Percentiles rank a stretch among this genome's conserved stretches.
Conservation (phyloP, 2,329 filamentous ascomycete species). For the Hymenoscyphus scutula region DNA sequence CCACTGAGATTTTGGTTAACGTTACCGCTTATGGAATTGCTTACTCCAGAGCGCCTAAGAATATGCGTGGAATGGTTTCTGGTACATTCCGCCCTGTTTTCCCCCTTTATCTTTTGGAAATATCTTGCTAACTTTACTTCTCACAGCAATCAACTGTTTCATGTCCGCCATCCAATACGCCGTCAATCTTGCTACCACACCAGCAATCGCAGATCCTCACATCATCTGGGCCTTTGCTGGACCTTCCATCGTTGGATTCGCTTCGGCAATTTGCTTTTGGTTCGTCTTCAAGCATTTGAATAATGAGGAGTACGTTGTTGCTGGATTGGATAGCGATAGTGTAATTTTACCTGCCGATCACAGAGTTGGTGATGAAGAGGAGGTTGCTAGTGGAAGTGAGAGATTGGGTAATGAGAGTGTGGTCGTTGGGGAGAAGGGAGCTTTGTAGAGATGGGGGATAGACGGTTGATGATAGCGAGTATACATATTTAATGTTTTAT, state of each 20-base stretch:
- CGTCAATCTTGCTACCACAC: conserved; percentile 45
- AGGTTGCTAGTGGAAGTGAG: neutral
- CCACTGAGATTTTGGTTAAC: conserved; percentile 53
- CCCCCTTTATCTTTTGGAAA: neutral
- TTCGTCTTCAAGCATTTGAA: conserved; percentile 48
- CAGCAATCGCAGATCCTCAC: conserved; percentile 48
- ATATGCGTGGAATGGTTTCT: conserved; percentile 52
- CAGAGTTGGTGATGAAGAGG: neutral
- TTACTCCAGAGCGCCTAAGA: conserved; percentile 49
- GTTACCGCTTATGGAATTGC: conserved; percentile 52
- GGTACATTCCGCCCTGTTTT: too few relatives aligned
- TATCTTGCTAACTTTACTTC: neutral
- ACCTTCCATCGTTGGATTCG: conserved; percentile 45
- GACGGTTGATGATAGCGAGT: neutral
- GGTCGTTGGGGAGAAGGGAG: neutral
- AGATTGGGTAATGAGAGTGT: neutral
- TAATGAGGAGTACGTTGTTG: conserved; percentile 42
- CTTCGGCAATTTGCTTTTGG: conserved; percentile 46
- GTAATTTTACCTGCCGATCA: neutral
- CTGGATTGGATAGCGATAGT: neutral
- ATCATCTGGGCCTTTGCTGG: conserved; percentile 51
- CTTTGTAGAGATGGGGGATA: neutral
- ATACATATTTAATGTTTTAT: neutral
- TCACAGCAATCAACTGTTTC: conserved; percentile 46
- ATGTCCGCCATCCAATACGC: conserved; percentile 46